A percentile compares a stretch with the other conserved stretches of the same genome.
These are phyloP conservation scores for Passiflora organensis DNA, from an alignment of 345 rosid genomes.

Conservation along the genomic window DNA sequence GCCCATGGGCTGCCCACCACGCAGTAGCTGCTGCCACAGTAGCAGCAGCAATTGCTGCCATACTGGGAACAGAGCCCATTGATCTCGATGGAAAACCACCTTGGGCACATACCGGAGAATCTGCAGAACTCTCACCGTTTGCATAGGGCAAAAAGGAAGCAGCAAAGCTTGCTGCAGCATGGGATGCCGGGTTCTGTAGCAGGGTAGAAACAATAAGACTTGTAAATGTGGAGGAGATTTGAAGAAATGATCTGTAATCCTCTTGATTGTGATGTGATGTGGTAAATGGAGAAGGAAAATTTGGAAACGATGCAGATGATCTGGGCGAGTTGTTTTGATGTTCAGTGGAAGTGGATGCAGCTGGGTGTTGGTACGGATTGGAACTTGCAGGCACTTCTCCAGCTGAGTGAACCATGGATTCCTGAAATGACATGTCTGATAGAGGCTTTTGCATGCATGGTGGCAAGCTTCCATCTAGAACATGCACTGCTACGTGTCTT, in stretches of 20 bases:
- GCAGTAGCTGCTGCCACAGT: slow-evolving; percentile 96
- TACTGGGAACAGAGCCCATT: slow-evolving; percentile 47
- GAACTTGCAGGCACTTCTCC: slow-evolving; percentile 43
- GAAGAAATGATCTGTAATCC: slow-evolving; percentile 66
- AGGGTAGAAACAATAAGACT: slow-evolving; percentile 62
- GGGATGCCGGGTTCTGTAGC: slow-evolving; percentile 80
- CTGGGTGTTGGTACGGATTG: slow-evolving; percentile 35
- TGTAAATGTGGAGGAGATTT: slow-evolving; percentile 64
- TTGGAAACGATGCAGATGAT: slow-evolving; percentile 42
- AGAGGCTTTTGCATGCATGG: slow-evolving; percentile 39
- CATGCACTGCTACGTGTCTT: slow-evolving; percentile 57
- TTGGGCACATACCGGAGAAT: slow-evolving; percentile 40
- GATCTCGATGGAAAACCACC: slow-evolving; percentile 39
- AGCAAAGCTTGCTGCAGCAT: slow-evolving; percentile 77
- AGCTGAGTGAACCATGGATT: slow-evolving; percentile 39
- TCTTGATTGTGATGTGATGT: slow-evolving; percentile 47
- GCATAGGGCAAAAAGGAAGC: slow-evolving; percentile 75
- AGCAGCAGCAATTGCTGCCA: slow-evolving; percentile 78
- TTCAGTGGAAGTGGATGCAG: slow-evolving; percentile 52
- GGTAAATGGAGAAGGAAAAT: slow-evolving; percentile 45
- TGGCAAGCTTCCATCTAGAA: slow-evolving; percentile 49
- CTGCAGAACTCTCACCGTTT: slow-evolving; percentile 42
- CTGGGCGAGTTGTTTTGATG: slow-evolving; percentile 36
- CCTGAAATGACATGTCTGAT: slow-evolving; percentile 39
- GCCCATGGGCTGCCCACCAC: slow-evolving; percentile 97